Evolutionary conservation across 331 rosid species (phyloP).

Genomic region (Malus hybrid): DNA sequence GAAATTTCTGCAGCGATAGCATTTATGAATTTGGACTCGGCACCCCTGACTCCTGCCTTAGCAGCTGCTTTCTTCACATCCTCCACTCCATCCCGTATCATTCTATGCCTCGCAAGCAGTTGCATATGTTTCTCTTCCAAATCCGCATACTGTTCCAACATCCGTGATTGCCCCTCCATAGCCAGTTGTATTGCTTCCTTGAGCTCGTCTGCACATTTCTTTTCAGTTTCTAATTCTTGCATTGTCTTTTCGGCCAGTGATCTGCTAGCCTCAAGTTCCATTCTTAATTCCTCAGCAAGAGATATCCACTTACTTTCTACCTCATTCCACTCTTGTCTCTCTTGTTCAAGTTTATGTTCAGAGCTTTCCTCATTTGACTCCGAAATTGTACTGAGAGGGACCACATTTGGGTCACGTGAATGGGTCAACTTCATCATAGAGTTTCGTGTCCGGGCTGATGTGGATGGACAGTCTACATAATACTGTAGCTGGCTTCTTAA

Average conservation of each 20-base stretch:
- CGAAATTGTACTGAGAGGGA: constrained; percentile 44
- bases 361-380: constrained; percentile 38
- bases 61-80: constrained; percentile 96
- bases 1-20: constrained; percentile 95
- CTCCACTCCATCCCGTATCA: constrained; percentile 74
- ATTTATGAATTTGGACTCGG: constrained; percentile 88
- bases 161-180: constrained; percentile 80
- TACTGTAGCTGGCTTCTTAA: constrained; percentile 83
- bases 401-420: constrained; percentile 40
- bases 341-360: constrained; percentile 58
- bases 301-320: constrained; percentile 90
- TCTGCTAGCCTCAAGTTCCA: constrained; percentile 78
- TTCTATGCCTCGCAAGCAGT: constrained; percentile 77
- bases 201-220: constrained; percentile 75
- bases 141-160: constrained; percentile 90
- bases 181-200: constrained; percentile 86
- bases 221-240: constrained; percentile 75
- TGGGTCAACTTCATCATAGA: constrained; percentile 57
- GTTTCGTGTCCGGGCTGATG: constrained; percentile 44
- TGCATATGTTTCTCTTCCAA: constrained; percentile 95
- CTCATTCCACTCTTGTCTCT: constrained; percentile 79
- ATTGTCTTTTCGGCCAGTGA: constrained; percentile 56
- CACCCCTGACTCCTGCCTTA: constrained; percentile 89
- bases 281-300: constrained; percentile 77
- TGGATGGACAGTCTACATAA: constrained; percentile 61